Conservation (phyloP, 768 basidiomycete genomes). For the Dioszegia hungarica region DNA sequence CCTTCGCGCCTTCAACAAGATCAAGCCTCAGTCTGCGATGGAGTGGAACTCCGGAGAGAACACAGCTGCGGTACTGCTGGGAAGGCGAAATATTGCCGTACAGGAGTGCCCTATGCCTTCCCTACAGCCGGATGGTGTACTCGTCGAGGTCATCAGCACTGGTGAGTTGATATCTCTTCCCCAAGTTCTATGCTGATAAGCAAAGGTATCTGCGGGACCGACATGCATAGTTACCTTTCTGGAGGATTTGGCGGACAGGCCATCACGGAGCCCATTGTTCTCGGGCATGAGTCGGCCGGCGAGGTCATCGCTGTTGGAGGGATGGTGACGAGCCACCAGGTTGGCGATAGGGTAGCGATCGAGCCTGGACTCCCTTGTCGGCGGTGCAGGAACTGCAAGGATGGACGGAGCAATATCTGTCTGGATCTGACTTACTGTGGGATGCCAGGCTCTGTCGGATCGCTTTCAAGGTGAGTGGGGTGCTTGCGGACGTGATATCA, state of each 20-base stretch:
- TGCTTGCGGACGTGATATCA: too few species aligned
- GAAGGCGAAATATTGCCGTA: slow-evolving; percentile 27
- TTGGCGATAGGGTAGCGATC: slow-evolving; percentile 42
- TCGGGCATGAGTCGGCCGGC: slow-evolving; percentile 40
- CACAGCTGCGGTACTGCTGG: slow-evolving; percentile 24
- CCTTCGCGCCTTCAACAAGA: slow-evolving; percentile 30
- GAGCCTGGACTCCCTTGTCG: slow-evolving; percentile 44
- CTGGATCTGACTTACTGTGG: slow-evolving; percentile 38
- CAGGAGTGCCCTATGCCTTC: slow-evolving; percentile 24
- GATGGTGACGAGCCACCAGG: slow-evolving; percentile 35
- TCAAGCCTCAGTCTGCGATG: slow-evolving; percentile 27
- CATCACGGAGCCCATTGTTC: slow-evolving; percentile 32
- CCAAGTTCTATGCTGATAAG: not conserved
- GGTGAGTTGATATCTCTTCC: slow-evolving; percentile 20
- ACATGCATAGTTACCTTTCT: slow-evolving; percentile 35
- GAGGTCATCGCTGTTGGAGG: slow-evolving; percentile 43
- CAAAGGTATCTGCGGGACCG: slow-evolving; percentile 38
- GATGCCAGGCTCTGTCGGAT: slow-evolving; percentile 37
- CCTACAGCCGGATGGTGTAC: slow-evolving; percentile 39
- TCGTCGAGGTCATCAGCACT: slow-evolving; percentile 40
- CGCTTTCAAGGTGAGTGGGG: slow-evolving; percentile 23
- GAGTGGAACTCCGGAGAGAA: slow-evolving; percentile 28
- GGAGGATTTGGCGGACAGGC: slow-evolving; percentile 43
- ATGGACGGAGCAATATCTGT: slow-evolving; percentile 37
- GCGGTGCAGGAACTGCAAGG: slow-evolving; percentile 39